Base-by-base conservation (phyloP, 2,329 filamentous ascomycete genomes). In the Samsoniella hepiali region DNA sequence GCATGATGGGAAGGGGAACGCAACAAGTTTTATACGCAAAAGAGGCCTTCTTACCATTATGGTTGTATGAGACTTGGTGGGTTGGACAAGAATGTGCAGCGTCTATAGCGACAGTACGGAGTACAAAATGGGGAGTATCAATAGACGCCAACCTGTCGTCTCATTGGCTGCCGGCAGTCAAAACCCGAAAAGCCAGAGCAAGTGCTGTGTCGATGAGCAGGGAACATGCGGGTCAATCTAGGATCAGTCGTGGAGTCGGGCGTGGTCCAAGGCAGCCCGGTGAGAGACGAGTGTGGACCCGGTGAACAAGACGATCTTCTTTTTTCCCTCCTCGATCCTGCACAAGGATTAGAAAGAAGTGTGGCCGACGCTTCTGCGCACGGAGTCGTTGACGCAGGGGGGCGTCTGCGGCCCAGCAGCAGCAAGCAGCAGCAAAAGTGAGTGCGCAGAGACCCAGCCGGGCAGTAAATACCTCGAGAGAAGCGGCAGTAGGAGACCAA, bases 171-270 rank as follows among this genome's bases (percentile, higher is more conserved):
- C 36, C 9, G 11, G 22, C 31, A 47, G 47, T 38, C 29, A 45
- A 51, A 32, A 22, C 10, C 38, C 49, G n/a, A 62, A 50, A 32
- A 1, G 5, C 5, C 27, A n/a, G 60, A 62, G 29, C 27, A 31
- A 49, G 27, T 42, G 36, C 53, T 32, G 8, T 50, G 27, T 56
- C 32, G 51, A 56, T 42, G 51, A 56, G 27, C 42, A 55, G 34
- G 22, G 40, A 62, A 31, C 9, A 62, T 62, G 60, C 60, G 60
- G 60, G 60, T 42, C 60, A 56, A 62, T 62, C 60, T 49, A 42
- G 60, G 51, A 50, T 62, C 31, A 32, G 44, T 56, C 60, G 60
- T 62, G 51, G 60, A 57, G 51, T 56, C 29, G 57, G 13, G 27
- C 45, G 32, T 45, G 22, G 42, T 40, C 3, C n/a, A 32, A 27